These are phyloP conservation scores for Xanthoceras sorbifolium DNA, from an alignment of 345 rosid species.

Conservation along the genomic window DNA sequence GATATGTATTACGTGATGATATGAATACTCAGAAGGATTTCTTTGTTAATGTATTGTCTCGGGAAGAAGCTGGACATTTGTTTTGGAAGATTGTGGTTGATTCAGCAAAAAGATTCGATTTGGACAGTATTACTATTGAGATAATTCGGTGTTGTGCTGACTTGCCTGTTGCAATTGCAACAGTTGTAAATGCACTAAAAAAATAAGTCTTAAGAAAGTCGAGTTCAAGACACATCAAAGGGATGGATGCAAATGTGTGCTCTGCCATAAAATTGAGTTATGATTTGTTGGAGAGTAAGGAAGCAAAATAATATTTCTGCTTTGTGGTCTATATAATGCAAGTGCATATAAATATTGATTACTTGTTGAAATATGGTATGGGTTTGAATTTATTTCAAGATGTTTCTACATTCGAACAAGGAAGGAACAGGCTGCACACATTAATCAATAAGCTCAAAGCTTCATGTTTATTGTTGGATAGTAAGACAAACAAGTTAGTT, in stretches of 20 bases:
- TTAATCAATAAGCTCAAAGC: conserved; percentile 21
- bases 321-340: not conserved
- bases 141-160: conserved; percentile 15
- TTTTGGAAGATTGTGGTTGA: conserved; percentile 4
- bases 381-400: conserved; percentile 25
- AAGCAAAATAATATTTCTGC: not conserved
- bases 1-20: conserved; percentile 8
- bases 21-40: conserved; percentile 21
- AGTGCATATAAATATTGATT: not conserved
- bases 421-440: not conserved
- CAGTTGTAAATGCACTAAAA: conserved; percentile 18
- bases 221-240: not conserved
- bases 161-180: conserved; percentile 17
- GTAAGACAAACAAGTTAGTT: not conserved
- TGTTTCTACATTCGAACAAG: not conserved
- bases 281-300: not conserved
- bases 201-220: not conserved
- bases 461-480: conserved; percentile 23
- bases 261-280: not conserved
- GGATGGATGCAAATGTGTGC: not conserved
- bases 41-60: not conserved
- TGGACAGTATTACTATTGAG: not conserved
- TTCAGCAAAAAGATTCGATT: too few relatives aligned
- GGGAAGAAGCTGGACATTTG: conserved; percentile 16
- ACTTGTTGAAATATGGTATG: conserved; percentile 11